Percentiles rank a stretch among this genome's conserved stretches.
Evolutionary conservation across 1,284 basidiomycete species (phyloP).

Genomic region (Fistulina hepatica): DNA sequence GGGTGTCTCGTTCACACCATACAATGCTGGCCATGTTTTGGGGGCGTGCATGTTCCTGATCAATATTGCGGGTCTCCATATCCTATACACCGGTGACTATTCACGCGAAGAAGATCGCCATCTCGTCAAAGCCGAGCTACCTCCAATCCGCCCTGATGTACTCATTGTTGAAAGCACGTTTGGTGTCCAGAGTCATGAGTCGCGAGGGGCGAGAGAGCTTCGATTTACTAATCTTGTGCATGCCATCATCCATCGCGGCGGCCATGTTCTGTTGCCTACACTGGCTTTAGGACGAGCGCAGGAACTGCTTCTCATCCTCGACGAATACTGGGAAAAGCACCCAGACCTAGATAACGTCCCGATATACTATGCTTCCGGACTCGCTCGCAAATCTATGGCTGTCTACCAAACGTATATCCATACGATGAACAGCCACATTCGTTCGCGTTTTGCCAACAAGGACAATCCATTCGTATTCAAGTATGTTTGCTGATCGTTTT

Average conservation of each 20-base stretch:
- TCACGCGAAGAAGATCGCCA: conserved; percentile 97
- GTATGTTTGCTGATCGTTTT: no score
- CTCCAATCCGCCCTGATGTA: conserved; percentile 86
- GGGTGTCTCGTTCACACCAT: conserved; percentile 91
- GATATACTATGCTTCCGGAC: conserved; percentile 92
- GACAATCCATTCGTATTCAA: conserved; percentile 97
- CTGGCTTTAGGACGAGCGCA: conserved; percentile 96
- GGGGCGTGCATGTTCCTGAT: conserved; percentile 99
- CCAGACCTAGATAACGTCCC: conserved; percentile 93
- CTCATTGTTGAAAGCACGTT: conserved; percentile 98
- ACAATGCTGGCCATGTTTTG: conserved; percentile 95
- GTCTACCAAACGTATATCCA: conserved; percentile 99
- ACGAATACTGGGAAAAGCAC: conserved; percentile 97
- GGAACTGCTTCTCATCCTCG: conserved; percentile 88
- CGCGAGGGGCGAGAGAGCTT: conserved; percentile 86
- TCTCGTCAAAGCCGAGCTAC: conserved; percentile 92
- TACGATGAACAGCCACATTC: conserved; percentile 90
- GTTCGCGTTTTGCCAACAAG: conserved; percentile 77
- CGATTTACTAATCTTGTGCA: conserved; percentile 89
- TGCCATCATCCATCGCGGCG: conserved; percentile 85
- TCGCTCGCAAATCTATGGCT: conserved; percentile 97
- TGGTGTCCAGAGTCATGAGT: conserved; percentile 89
- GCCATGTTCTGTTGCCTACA: conserved; percentile 87
- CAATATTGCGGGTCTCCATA: conserved; percentile 91
- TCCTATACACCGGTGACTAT: conserved; percentile 97